Evolutionary conservation across 164 flowering plant genomes (phyloP), one percentile per base, ranked within the genome.

Genomic region (Chimonanthus praecox): DNA sequence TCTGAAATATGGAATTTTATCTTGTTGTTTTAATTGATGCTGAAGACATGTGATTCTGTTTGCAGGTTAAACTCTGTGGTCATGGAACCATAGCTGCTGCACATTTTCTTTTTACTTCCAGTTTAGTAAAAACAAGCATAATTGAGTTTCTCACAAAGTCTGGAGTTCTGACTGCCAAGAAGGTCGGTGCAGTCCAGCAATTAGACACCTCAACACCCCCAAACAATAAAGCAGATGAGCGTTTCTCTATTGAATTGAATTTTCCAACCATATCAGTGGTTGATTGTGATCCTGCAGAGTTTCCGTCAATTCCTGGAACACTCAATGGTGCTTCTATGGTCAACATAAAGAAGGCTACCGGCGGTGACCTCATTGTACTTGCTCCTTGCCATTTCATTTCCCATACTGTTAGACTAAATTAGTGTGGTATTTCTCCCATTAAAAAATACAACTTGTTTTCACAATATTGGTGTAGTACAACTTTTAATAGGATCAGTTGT

Each of bases 121-220:
- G 84, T 45, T 67, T 83, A 75, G 82, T 83, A 48, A 71, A 80
- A 49, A 74, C 85, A 1, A 68, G 81, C 62, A 71, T 60, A 4
- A 80, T 91, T 47, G 97, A 91, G 78, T 93, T 88, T 75, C 72
- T 50, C 9, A 86, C 93, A 6, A 82, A 84, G 6, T 88, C 98
- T 16, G 94, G 96, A 66, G 77, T 85, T 78, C 78, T 94, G 71
- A 85, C 84, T 68, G 91, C 92, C 33, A 85, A 78, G 71, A 86
- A 58, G 75, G 78, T 87, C 69, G 75, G 70, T 50, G 78, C 67
- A 20, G 60, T 33, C 44, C 72, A 68, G 51, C 49, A 67, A 9
- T 54, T 70, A 4, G 80, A 74, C 68, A 47, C 72, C 21, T 65
- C 75, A 5, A 66, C 60, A 13, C 20, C 45, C 49, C 78, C 78